Percentiles rank a stretch among this genome's conserved stretches.
Evolutionary conservation across 139 green algal genomes (phyloP).

Genomic region (Ettlia oleoabundans): DNA sequence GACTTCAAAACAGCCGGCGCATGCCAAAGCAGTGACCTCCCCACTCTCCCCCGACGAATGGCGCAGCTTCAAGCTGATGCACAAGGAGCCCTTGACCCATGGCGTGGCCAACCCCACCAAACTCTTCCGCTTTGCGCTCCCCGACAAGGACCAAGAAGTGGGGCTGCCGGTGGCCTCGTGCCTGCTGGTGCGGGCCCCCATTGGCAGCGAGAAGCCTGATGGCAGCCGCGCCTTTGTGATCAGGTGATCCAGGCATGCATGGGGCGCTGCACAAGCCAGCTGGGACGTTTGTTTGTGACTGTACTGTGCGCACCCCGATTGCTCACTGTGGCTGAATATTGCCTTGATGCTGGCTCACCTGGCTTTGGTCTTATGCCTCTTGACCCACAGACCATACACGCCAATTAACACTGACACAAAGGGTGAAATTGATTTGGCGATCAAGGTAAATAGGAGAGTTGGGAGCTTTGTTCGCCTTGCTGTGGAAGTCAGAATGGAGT

Average conservation of each 20-base stretch:
- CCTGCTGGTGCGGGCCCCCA: conserved; percentile 53
- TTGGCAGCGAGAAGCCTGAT: conserved; percentile 65
- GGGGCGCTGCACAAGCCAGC: too few relatives aligned
- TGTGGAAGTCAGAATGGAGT: too few relatives aligned
- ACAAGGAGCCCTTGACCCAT: conserved; percentile 45
- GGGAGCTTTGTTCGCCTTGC: too few relatives aligned
- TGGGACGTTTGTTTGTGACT: too few relatives aligned
- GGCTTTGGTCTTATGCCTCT: too few relatives aligned
- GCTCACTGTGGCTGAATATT: too few relatives aligned
- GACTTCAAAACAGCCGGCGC: not conserved
- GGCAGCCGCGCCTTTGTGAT: conserved; percentile 61
- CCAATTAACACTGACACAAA: conserved; percentile 55
- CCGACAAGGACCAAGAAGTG: conserved; percentile 26
- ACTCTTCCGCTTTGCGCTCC: conserved; percentile 54
- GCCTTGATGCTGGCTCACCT: too few relatives aligned
- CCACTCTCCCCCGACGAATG: conserved; percentile 44
- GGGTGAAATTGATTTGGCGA: conserved; percentile 56
- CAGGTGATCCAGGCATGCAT: conserved; percentile 26
- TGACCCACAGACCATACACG: conserved; percentile 59
- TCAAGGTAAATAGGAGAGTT: too few relatives aligned
- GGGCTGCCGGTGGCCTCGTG: conserved; percentile 53
- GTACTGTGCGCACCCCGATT: too few relatives aligned
- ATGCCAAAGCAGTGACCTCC: conserved; percentile 7
- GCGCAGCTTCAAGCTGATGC: conserved; percentile 51
- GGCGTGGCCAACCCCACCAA: conserved; percentile 26